Percentiles rank a stretch among this genome's conserved stretches.
Evolutionary conservation across 176 grass and related monocot species (phyloP).

Genomic region (Zoysia pacifica): DNA sequence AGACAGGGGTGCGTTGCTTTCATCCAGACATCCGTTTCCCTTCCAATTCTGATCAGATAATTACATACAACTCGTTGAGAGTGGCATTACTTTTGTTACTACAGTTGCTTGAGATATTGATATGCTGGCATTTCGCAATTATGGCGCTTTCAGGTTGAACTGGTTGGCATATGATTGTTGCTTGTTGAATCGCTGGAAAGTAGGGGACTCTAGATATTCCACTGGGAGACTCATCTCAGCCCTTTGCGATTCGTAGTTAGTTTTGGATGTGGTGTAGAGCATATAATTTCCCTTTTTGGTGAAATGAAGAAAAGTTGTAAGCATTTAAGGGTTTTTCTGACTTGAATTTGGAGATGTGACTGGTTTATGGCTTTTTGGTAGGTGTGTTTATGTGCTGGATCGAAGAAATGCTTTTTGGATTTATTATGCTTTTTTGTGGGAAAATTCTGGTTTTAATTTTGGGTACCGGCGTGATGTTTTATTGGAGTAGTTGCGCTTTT

Average conservation of each 20-base stretch:
- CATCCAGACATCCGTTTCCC: neutral
- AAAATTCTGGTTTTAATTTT: neutral
- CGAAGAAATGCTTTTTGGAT: neutral
- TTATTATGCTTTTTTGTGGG: neutral
- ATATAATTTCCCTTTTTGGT: too few species aligned
- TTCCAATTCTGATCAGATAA: neutral
- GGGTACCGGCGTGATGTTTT: neutral
- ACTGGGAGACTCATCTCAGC: too few species aligned
- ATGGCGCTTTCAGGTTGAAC: neutral
- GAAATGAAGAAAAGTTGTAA: too few species aligned
- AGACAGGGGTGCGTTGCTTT: constrained; percentile 54
- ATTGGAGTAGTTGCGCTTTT: neutral
- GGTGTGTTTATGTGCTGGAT: constrained; percentile 19
- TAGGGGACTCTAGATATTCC: too few species aligned
- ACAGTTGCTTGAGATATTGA: too few species aligned
- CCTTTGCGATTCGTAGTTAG: too few species aligned
- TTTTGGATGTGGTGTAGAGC: too few species aligned
- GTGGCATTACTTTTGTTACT: neutral
- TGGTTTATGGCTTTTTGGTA: neutral
- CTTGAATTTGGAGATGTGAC: too few species aligned
- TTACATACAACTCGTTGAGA: neutral
- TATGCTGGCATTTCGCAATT: neutral
- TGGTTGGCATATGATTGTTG: too few species aligned
- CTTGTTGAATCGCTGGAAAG: too few species aligned
- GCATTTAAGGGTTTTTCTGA: too few species aligned